Evolutionary conservation across 371 early-diverging fungal species (phyloP).

Genomic region (Rhizopus arrhizus): DNA sequence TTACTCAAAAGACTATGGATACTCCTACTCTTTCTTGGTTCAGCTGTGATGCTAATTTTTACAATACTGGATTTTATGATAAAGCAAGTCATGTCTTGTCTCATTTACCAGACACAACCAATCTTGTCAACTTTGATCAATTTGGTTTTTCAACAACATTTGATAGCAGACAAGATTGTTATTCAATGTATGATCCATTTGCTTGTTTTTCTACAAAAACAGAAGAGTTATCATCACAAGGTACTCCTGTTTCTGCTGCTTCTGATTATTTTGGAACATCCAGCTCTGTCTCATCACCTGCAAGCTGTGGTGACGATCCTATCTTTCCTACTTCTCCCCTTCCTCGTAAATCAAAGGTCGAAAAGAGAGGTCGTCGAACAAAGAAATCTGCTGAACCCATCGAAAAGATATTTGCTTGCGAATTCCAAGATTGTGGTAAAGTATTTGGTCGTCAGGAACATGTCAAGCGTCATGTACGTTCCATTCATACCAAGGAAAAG

Average conservation of each 20-base stretch:
- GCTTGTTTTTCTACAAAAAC: neutral
- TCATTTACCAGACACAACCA: too few relatives aligned
- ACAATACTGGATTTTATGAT: too few relatives aligned
- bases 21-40: too few relatives aligned
- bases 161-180: neutral
- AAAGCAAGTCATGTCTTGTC: too few relatives aligned
- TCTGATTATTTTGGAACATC: neutral
- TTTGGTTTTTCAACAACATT: too few relatives aligned
- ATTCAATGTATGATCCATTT: conserved; percentile 1
- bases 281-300: neutral
- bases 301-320: neutral
- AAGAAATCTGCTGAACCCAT: neutral
- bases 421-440: conserved; percentile 63
- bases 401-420: conserved; percentile 48
- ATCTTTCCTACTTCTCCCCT: neutral
- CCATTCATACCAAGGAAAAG: conserved; percentile 60
- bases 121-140: too few relatives aligned
- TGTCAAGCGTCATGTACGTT: conserved; percentile 76
- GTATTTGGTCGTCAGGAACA: conserved; percentile 84
- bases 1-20: too few relatives aligned
- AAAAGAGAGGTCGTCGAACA: neutral
- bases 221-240: neutral
- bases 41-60: too few relatives aligned
- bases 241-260: neutral
- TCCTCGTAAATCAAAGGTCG: neutral